A percentile compares a stretch with the other conserved stretches of the same genome.
phyloP scores from a whole-genome alignment of 1,284 basidiomycete species.

The Sporisorium scitamineum region DNA sequence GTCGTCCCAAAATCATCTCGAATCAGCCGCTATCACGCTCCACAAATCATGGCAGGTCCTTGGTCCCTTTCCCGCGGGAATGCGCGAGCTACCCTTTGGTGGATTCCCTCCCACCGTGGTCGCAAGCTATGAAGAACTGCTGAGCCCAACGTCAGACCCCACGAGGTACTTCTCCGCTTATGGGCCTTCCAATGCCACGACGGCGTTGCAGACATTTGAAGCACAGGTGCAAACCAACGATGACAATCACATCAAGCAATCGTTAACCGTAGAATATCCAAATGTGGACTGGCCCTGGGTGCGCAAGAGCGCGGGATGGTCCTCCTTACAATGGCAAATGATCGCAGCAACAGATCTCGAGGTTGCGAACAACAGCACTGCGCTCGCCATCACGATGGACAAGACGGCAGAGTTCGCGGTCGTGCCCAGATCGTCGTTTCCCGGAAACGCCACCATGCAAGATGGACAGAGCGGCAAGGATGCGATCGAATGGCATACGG shows the following conservation, averaged over 20 bases:
- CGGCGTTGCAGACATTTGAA: not conserved
- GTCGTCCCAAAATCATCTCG: not conserved
- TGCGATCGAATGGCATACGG: constrained; percentile 46
- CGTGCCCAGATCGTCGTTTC: not conserved
- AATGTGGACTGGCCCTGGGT: constrained; percentile 40
- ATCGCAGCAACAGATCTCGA: constrained; percentile 32
- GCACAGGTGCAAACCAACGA: constrained; percentile 11
- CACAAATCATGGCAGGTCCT: constrained; percentile 32
- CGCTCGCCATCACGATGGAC: constrained; percentile 35
- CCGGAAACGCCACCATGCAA: not conserved
- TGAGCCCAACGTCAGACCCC: not conserved
- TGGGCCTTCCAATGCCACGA: constrained; percentile 27
- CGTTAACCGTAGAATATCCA: constrained; percentile 29
- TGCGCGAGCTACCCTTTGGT: constrained; percentile 42
- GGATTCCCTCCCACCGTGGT: constrained; percentile 25
- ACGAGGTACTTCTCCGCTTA: constrained; percentile 16
- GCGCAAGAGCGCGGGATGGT: constrained; percentile 49
- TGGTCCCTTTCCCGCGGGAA: constrained; percentile 32
- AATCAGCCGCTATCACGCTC: not conserved
- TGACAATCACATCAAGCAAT: constrained; percentile 11
- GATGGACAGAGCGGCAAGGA: not conserved
- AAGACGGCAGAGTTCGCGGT: constrained; percentile 48
- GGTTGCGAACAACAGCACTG: constrained; percentile 17
- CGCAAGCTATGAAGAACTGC: constrained; percentile 13
- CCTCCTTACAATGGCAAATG: constrained; percentile 50